phyloP scores from a whole-genome alignment of 768 basidiomycete species.

The Gelatoporia subvermispora region DNA sequence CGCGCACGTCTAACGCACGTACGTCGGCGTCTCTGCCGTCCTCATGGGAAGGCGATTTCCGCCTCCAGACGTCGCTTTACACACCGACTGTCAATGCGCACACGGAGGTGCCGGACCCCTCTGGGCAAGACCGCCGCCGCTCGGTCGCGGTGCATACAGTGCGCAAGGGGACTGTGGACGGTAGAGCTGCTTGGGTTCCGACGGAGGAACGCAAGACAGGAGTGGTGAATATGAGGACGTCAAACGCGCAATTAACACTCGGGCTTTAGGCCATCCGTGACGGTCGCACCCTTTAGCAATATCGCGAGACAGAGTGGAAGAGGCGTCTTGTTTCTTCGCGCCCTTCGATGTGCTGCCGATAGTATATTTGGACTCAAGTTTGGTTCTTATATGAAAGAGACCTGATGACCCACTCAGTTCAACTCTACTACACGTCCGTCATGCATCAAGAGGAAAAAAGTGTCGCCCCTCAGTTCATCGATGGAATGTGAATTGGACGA shows the following conservation, averaged over 20 bases:
- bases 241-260: not conserved
- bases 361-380: too few relatives aligned
- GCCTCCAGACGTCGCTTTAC: constrained; percentile 15
- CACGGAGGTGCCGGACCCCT: constrained; percentile 13
- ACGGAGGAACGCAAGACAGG: constrained; percentile 3
- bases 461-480: too few relatives aligned
- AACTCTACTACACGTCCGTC: too few relatives aligned
- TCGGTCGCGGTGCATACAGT: not conserved
- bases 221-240: constrained; percentile 4
- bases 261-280: too few relatives aligned
- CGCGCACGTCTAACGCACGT: constrained; percentile 30
- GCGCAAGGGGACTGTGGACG: constrained; percentile 4
- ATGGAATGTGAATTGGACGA: too few relatives aligned
- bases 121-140: constrained; percentile 13
- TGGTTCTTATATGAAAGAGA: too few relatives aligned
- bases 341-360: too few relatives aligned
- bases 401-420: too few relatives aligned
- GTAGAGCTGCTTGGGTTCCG: constrained; percentile 7
- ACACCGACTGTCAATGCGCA: constrained; percentile 1
- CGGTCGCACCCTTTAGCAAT: too few relatives aligned
- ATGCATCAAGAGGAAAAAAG: too few relatives aligned
- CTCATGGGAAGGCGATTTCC: constrained; percentile 36
- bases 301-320: too few relatives aligned
- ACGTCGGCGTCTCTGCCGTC: constrained; percentile 28
- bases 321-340: too few relatives aligned